Evolutionary conservation across 805 yeast genomes (phyloP), one percentile per base, ranked within the genome.

Genomic region (Lipomyces lipofer): DNA sequence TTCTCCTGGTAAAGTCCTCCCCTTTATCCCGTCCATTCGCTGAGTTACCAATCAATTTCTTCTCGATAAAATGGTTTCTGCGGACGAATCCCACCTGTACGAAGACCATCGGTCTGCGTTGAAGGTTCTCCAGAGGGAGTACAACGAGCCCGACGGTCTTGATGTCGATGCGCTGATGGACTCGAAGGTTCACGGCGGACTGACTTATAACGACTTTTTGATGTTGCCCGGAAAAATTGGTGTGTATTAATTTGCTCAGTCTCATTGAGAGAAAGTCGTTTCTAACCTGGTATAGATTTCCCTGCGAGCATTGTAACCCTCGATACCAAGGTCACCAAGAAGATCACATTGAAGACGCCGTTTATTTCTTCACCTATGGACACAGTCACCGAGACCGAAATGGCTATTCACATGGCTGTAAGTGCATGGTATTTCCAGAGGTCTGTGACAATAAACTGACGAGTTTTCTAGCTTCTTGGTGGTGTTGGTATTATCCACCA

Each of bases 301-400:
- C 88, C 97, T 59, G 82, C 97, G 28, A 78, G 85, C 49, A 75
- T 65, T 21, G 97, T 94, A 58, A 74, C 76, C 47, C 78, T 92
- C 71, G 96, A 91, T 65, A 80, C 96, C 62, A 86, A 81, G 73
- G 78, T 94, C 73, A 92, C 99, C 69, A 91, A 86, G 78, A 86
- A 85, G 69, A 94, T 94, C 78, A 74, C 94, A 52, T 79, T 94
- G 74, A 90, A 86, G 78, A 78, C 96, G 44, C 99, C 99, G 54
- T 89, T 94, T 64, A 92, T 94, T 57, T 92, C 98, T 19, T 89
- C 98, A 67, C 99, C 99, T 66, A 94, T 94, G 99, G 99, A 94
- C 76, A 94, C 99, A 47, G 99, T 94, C 64, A 94, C 99, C 54
- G 99, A 94, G 79, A 76, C 90, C 60, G 88, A 85, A 58, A 94